Evolutionary conservation across 1,139 yeast genomes (phyloP), one percentile per base, ranked within the genome.

Genomic region (Hanseniaspora gamundiae): DNA sequence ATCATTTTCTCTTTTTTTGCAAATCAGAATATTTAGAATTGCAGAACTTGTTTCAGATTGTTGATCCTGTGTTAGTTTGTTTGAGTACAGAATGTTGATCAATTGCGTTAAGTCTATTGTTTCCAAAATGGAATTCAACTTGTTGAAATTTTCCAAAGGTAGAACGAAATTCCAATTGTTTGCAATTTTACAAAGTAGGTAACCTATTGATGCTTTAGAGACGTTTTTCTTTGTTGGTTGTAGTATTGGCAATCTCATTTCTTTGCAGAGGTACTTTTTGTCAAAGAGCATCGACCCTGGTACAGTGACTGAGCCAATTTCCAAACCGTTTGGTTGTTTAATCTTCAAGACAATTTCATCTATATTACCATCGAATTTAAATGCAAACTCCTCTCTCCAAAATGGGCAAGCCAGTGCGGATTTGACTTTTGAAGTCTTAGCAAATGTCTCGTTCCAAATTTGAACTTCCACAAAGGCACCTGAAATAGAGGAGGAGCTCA

Each of bases 401-500:
- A 82, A 82, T 3, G 85, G 83, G 46, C 71, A 68, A 10, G 58
- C 53, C 0, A 72, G 47, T 16, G 68, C 66, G 33, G 66, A 61
- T 21, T 33, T 40, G 0, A 80, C 83, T 19, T 71, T 62, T 0
- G 86, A 78, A 0, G 88, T 80, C 52, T 80, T 66, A 38, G 79
- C 78, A 84, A 85, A 79, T 0, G 80, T 76, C 22, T 71, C 66
- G 6, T 74, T 78, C 86, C 87, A 80, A 62, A 80, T 67, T 11
- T 70, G 62, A 3, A 81, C 67, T 54, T 80, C 87, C 2, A 80
- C 74, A 54, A 79, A 81, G 16, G 79, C 56, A 49, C 70, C 67
- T 2, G 68, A 61, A 4, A 58, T 53, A 17, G 26, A 26, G 14
- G 30, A 38, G 5, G 41, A 40, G 22, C 38, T 33, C 28, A 40